Base-by-base conservation (phyloP, 805 yeast species). In the Tetrapisispora phaffii region DNA sequence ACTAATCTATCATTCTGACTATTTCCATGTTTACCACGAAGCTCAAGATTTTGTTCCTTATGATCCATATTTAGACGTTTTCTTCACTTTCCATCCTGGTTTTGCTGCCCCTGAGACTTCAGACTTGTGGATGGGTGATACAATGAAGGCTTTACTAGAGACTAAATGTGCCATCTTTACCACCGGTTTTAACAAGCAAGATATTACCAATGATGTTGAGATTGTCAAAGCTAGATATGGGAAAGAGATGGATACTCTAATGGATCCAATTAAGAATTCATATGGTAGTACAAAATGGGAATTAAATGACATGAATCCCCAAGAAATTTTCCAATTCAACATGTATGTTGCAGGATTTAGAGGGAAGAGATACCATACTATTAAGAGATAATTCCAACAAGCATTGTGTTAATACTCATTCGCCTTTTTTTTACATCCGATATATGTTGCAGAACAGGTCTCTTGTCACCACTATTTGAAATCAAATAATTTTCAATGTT, bases 1-100 rank as follows among this genome's bases (percentile, higher is more conserved):
- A 23, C 73, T 89, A 53, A 76, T 82, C 47, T 82, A 83, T 67
- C 95, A 89, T 66, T 87, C 97, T 1, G 84, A 85, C 56, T 89
- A 82, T 65, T 93, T 93, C 79, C 87, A 88, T 60, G 90, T 84
- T 34, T 73, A 84, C 49, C 95, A 93, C 66, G 88, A 88, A 57
- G 81, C 86, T 41, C 93, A 89, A 57, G 97, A 90, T 67, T 85
- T 93, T 63, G 86, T 87, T 80, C 98, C 98, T 5, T 93, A 89
- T 64, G 98, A 93, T 64, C 98, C 99, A 38, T 93, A 90, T 65
- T 75, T 86, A 61, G 98, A 93, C 62, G 78, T 79, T 23, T 93
- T 93, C 67, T 88, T 87, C 75, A 73, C 85, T 44, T 93, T 90
- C 83, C 97, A 90, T 63, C 97, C 98, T 3, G 96, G 96, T 34